Base-by-base conservation (phyloP, 129 eudicot species). In the Flaveria brownii region DNA sequence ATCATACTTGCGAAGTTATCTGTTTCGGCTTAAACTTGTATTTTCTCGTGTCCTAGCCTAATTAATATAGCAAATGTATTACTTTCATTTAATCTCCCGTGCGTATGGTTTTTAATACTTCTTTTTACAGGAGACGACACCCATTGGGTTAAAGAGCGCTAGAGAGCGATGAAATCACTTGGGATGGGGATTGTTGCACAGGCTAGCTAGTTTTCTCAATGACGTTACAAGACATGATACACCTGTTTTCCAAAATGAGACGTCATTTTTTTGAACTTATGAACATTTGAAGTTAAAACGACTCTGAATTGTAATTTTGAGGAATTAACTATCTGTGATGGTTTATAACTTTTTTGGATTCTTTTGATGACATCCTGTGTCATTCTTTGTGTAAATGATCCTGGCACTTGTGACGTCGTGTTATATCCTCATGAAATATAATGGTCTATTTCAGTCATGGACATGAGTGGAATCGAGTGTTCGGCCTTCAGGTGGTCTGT, bases 71-170 rank as follows among this genome's bases (percentile, higher is more conserved):
- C 41, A 61, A 61, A 23, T 61, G 9, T 61, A n/a, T 28, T 61
- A 0, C 67, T 61, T 61, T 13, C 46, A 15, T 33, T 15, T 30
- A 26, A 14, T 2, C 20, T 64, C 36, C 18, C 0, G 13, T 46
- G 2, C 28, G 10, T 46, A 5, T 64, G 33, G n/a, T 17, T 49
- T 47, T 36, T 9, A 16, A 47, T 17, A 47, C 18, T n/a, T 68
- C 11, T 68, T 54, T 18, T 70, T 13, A 70, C 15, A 78, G 82
- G 82, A 71, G 82, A 70, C 70, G 82, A 13, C 82, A 78, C 43
- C 82, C 82, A 13, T 45, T 78, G 76, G 77, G 82, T 70, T 78
- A 41, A 70, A 68, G 36, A 68, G 75, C 16, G 57, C 47, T 54
- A 16, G 43, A 20, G 75, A 65, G 76, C 26, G 25, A 68, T 41